Evolutionary conservation across 345 rosid genomes (phyloP), one percentile per base, ranked within the genome.

Genomic region (Eucalyptus marginata): DNA sequence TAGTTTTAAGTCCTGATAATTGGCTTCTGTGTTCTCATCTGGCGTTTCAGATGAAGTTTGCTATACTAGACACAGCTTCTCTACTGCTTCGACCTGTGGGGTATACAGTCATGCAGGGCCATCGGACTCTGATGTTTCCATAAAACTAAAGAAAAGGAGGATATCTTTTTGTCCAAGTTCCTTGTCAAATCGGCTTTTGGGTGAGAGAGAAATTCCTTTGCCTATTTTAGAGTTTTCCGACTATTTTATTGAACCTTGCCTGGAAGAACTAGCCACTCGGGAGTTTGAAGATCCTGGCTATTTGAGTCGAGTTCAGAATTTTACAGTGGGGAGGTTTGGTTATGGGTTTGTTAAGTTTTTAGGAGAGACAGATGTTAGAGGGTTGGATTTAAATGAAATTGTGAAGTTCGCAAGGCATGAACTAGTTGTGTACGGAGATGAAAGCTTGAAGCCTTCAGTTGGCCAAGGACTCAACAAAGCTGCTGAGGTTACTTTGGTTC

Each of bases 381-480:
- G 95, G 88, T 88, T 98, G 90, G 93, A 95, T 76, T 86, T 97
- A 87, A 97, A 94, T 92, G 91, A 88, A 86, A 94, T 95, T 90
- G 97, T 98, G 88, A 94, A 93, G 94, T 95, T 97, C 81, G 88
- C 24, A 86, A 94, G 95, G 91, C 95, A 97, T 91, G 94, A 93
- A 90, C 92, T 97, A 5, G 92, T 93, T 91, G 99, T 98, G 43
- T 97, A 98, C 90, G 97, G 93, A 89, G 97, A 98, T 89, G 99
- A 97, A 88, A 91, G 86, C 88, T 88, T 90, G 56, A 97, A 98
- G 93, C 99, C 99, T 79, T 89, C 81, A 86, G 94, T 93, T 87
- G 99, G 99, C 81, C 92, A 92, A 90, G 97, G 99, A 71, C 96
- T 98, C 88, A 97, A 98, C 92, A 98, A 98, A 93, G 90, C 96